A percentile compares a stretch with the other conserved stretches of the same genome.
Evolutionary conservation across 2,329 filamentous ascomycete genomes (phyloP).

Genomic region (Diaporthe caulivora): DNA sequence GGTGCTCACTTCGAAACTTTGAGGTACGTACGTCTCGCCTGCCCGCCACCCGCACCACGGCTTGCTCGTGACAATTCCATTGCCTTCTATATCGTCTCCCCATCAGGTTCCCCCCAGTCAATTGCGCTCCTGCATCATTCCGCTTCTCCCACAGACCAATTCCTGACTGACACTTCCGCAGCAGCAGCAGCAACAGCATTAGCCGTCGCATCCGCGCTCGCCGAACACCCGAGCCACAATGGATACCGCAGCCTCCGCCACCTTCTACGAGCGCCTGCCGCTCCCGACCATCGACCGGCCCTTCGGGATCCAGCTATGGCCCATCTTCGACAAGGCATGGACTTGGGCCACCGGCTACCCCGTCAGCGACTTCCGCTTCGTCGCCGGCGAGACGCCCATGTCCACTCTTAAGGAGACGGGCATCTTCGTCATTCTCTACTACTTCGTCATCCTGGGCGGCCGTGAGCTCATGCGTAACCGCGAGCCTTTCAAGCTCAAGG

Average conservation of each 20-base stretch:
- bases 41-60: background rate
- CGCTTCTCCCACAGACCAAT: background rate
- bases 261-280: slow-evolving; percentile 69
- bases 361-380: slow-evolving; percentile 87
- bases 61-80: too few relatives aligned
- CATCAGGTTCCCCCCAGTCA: background rate
- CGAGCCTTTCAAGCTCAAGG: slow-evolving; percentile 86
- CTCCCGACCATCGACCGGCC: slow-evolving; percentile 89
- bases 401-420: slow-evolving; percentile 88
- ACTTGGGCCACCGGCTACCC: slow-evolving; percentile 83
- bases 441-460: slow-evolving; percentile 92
- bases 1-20: background rate
- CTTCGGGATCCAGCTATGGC: slow-evolving; percentile 93
- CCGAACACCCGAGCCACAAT: slow-evolving; percentile 41
- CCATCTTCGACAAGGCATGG: slow-evolving; percentile 91
- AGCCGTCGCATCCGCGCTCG: slow-evolving; percentile 1
- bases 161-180: background rate
- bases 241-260: slow-evolving; percentile 50
- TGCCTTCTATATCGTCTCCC: background rate
- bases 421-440: slow-evolving; percentile 88
- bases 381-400: slow-evolving; percentile 85
- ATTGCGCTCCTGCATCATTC: background rate
- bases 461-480: slow-evolving; percentile 92
- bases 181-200: background rate
- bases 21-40: background rate